Evolutionary conservation across 805 yeast genomes (phyloP).

Genomic region (Wickerhamomyces mucosus): DNA sequence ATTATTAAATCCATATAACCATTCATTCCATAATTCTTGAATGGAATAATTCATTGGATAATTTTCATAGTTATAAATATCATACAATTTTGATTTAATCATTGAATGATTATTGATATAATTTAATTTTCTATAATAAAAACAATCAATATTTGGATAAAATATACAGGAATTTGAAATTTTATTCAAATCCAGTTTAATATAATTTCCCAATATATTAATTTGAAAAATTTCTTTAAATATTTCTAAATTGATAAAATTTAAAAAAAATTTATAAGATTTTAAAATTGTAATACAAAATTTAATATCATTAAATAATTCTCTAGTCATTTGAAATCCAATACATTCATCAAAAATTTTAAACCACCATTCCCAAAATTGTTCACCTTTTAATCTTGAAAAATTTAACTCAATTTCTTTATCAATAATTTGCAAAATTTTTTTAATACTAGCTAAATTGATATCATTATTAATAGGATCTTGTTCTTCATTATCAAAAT

Average conservation of each 20-base stretch:
- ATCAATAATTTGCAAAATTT: too few relatives aligned
- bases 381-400: too few relatives aligned
- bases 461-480: too few relatives aligned
- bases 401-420: too few relatives aligned
- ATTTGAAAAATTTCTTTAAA: neutral
- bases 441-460: too few relatives aligned
- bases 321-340: neutral
- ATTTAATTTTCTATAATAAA: neutral
- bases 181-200: neutral
- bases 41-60: neutral
- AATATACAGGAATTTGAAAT: neutral
- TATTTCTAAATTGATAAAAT: too few relatives aligned
- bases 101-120: neutral
- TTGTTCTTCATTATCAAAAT: too few relatives aligned
- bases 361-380: neutral
- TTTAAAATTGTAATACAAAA: neutral
- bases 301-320: neutral
- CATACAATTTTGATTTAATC: neutral
- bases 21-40: slow-evolving; percentile 1
- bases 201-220: neutral
- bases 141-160: neutral
- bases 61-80: neutral
- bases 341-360: neutral
- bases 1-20: neutral
- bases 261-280: too few relatives aligned